Evolutionary conservation across 2,329 filamentous ascomycete genomes (phyloP).

Genomic region (Epichloe aotearoae): DNA sequence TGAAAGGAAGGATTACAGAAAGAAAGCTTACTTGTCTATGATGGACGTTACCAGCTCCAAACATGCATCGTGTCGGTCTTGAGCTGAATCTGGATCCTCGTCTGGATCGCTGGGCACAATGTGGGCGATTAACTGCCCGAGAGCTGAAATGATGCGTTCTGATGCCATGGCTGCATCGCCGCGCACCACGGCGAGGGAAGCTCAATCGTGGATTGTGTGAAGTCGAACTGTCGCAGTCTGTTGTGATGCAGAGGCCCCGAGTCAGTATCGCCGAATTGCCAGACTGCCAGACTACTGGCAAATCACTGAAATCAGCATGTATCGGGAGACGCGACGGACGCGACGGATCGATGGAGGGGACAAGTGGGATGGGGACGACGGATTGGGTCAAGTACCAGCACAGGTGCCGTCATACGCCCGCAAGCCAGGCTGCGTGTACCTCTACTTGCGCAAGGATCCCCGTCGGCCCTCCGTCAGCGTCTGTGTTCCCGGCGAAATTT

Average conservation of each 20-base stretch:
- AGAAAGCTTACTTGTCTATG: conserved; percentile 31
- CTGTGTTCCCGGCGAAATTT: conserved; percentile 18
- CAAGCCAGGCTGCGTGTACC: not conserved
- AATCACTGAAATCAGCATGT: not conserved
- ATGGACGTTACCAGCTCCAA: conserved; percentile 38
- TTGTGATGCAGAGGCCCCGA: no score
- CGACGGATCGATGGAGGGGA: conserved; percentile 8
- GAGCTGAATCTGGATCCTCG: conserved; percentile 53
- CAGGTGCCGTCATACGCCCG: not conserved
- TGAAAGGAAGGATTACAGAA: not conserved
- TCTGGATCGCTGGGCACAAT: conserved; percentile 53
- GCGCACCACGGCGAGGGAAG: conserved; percentile 11
- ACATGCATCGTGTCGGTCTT: conserved; percentile 54
- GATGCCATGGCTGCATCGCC: conserved; percentile 43
- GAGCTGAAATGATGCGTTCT: conserved; percentile 62
- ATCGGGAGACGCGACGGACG: conserved; percentile 15
- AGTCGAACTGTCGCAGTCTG: no score
- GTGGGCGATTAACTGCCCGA: conserved; percentile 65
- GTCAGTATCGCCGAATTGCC: no score
- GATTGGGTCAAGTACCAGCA: conserved; percentile 11
- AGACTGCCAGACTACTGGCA: not conserved
- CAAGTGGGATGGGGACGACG: conserved; percentile 7
- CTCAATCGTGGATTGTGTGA: not conserved
- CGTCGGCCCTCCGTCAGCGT: conserved; percentile 1
- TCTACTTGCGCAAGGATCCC: not conserved